Conservation (phyloP, 352 stramenopile genomes). For the Phytopythium chamaehyphon region DNA sequence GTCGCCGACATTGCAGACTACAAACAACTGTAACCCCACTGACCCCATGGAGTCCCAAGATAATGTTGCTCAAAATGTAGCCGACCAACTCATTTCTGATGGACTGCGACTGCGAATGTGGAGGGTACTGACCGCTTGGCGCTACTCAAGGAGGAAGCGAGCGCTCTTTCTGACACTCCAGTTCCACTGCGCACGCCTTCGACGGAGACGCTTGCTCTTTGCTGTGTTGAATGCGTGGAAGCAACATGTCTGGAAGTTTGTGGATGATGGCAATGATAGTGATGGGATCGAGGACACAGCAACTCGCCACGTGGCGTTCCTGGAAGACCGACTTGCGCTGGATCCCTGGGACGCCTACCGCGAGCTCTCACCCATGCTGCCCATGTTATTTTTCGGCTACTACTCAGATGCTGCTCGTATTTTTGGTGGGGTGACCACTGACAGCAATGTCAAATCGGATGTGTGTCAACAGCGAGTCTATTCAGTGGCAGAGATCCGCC, state of each 20-base stretch:
- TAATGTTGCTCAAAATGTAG: not conserved
- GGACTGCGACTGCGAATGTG: slow-evolving; percentile 11
- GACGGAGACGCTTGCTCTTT: slow-evolving; percentile 37
- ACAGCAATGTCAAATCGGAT: slow-evolving; percentile 2
- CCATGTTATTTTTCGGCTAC: slow-evolving; percentile 59
- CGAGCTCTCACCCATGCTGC: slow-evolving; percentile 46
- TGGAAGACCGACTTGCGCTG: slow-evolving; percentile 50
- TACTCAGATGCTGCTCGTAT: slow-evolving; percentile 53
- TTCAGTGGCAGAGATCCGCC: slow-evolving; percentile 22
- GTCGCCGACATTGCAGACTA: slow-evolving; percentile 9
- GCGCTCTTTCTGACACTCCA: slow-evolving; percentile 45
- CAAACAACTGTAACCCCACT: slow-evolving; percentile 8
- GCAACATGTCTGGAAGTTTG: slow-evolving; percentile 54
- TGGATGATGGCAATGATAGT: slow-evolving; percentile 15
- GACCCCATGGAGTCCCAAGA: not conserved
- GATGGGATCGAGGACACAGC: not conserved
- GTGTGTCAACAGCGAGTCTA: slow-evolving; percentile 8
- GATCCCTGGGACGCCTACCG: slow-evolving; percentile 57
- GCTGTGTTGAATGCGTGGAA: slow-evolving; percentile 58
- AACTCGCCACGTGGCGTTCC: slow-evolving; percentile 16
- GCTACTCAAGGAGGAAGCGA: slow-evolving; percentile 34
- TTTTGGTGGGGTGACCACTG: slow-evolving; percentile 33
- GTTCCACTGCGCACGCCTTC: slow-evolving; percentile 33
- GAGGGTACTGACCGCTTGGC: slow-evolving; percentile 46
- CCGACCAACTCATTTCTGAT: not conserved